Base-by-base conservation (phyloP, 495 filamentous ascomycete genomes). In the Neurospora terricola region DNA sequence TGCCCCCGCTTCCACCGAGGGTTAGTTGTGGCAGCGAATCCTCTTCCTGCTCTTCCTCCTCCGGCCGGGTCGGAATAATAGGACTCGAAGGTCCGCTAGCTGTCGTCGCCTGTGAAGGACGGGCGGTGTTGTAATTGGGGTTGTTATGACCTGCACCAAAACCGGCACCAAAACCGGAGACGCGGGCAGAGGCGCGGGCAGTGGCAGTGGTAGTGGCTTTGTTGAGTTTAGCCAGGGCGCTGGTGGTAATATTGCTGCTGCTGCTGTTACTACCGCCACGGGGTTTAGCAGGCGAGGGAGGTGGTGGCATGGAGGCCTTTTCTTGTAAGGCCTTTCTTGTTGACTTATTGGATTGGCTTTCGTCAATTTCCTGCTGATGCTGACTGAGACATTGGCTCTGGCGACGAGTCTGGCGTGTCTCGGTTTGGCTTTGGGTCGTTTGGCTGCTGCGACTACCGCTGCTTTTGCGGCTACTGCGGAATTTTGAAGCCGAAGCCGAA, bases 61-160 rank as follows among this genome's bases (percentile, higher is more conserved):
- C 54, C 14, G 6, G 54, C 14, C 54, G 27, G 3, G 27, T 3
- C 1, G 54, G 27, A 18, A 34, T 34, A 18, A 66, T 59, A 21
- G 81, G 79, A 23, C 73, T 82, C 2, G 83, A 85, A 5, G 73
- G 38, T 12, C 79, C 72, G 69, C 80, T 83, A 38, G 82, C 84
- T 11, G 84, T 85, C 0, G 83, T 84, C 21, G 84, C 84, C 70
- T 86, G 84, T 5, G 84, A 86, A 1, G 82, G 76, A 2, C 80
- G 78, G 38, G 84, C 72, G 14, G 38, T 54, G 40, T 71, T 71
- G 4, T 66, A 66, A 1, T 66, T 34, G 27, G 54, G 37, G 34
- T 27, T 37, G 68, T 42, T 38, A 27, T 70, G 71, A 59, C 71
- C 72, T 71, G 71, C 69, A 75, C n/a, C 69, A 16, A 72, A 38